These are phyloP conservation scores for Diaporthe sp. DNA, from an alignment of 2,329 filamentous ascomycete genomes.

Conservation along the genomic window DNA sequence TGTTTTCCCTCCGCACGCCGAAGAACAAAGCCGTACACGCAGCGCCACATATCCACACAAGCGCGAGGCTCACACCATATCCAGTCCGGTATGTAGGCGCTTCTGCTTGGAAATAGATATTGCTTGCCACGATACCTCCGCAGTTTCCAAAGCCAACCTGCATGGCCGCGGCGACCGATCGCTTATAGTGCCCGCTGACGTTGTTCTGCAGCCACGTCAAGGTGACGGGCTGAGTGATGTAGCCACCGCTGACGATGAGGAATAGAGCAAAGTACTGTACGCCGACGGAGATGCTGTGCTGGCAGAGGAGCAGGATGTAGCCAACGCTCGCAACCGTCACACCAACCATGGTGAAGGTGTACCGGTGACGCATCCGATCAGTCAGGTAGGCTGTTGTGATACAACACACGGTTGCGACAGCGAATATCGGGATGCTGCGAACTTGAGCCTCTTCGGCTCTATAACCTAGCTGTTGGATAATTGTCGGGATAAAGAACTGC, in stretches of 20 bases:
- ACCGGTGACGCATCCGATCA: constrained; percentile 65
- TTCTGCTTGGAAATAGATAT: constrained; percentile 63
- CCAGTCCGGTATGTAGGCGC: constrained; percentile 63
- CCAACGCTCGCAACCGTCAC: constrained; percentile 64
- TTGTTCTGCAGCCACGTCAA: constrained; percentile 71
- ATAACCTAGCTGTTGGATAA: constrained; percentile 54
- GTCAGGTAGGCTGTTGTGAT: constrained; percentile 58
- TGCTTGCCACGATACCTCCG: constrained; percentile 63
- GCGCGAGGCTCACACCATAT: constrained; percentile 61
- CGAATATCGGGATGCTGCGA: constrained; percentile 54
- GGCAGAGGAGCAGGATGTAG: constrained; percentile 67
- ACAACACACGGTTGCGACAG: constrained; percentile 50
- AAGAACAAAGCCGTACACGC: constrained; percentile 48
- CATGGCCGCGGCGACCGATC: constrained; percentile 65
- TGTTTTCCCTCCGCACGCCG: constrained; percentile 52
- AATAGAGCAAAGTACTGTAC: constrained; percentile 69
- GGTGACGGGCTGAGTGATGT: constrained; percentile 67
- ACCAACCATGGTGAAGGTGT: constrained; percentile 66
- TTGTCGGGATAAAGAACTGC: constrained; percentile 55
- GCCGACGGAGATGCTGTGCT: constrained; percentile 59
- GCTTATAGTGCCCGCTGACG: constrained; percentile 70
- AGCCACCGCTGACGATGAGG: constrained; percentile 66
- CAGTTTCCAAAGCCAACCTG: constrained; percentile 65
- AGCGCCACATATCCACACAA: constrained; percentile 59
- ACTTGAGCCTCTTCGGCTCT: constrained; percentile 51